phyloP scores from a whole-genome alignment of 306 rosid species.

The Morella rubra region DNA sequence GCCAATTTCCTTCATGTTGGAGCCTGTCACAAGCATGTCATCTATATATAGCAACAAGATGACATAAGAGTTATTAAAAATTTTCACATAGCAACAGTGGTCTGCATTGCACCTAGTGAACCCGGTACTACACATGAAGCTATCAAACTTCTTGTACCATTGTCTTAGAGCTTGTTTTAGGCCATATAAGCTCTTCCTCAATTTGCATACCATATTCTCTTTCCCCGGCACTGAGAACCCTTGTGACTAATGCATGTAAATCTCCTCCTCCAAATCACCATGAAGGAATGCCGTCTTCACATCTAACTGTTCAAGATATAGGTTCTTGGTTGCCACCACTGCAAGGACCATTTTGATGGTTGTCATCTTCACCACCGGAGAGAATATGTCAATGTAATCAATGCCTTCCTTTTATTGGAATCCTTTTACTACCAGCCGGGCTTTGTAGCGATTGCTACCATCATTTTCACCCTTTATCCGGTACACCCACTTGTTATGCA shows the following conservation, averaged over 20 bases:
- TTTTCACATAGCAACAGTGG: neutral
- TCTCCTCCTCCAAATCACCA: neutral
- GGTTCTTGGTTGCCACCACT: neutral
- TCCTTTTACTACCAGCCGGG: neutral
- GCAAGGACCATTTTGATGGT: neutral
- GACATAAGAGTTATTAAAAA: neutral
- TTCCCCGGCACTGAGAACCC: neutral
- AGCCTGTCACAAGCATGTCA: no score
- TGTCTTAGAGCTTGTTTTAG: neutral
- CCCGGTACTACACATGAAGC: no score
- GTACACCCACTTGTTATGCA: slow-evolving; percentile 12
- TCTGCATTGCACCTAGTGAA: neutral
- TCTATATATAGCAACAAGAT: no score
- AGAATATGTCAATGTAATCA: no score
- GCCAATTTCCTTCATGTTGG: no score
- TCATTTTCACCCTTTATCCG: neutral
- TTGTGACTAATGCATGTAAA: no score
- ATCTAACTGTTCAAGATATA: neutral
- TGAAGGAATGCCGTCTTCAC: neutral
- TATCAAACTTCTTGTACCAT: neutral
- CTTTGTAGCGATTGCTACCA: slow-evolving; percentile 1
- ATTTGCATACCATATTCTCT: no score
- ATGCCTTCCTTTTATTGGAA: neutral
- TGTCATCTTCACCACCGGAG: neutral
- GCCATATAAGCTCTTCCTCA: neutral